Percentiles rank a stretch among this genome's conserved stretches.
phyloP scores from a whole-genome alignment of 345 rosid species.

The Corymbia maculata region DNA sequence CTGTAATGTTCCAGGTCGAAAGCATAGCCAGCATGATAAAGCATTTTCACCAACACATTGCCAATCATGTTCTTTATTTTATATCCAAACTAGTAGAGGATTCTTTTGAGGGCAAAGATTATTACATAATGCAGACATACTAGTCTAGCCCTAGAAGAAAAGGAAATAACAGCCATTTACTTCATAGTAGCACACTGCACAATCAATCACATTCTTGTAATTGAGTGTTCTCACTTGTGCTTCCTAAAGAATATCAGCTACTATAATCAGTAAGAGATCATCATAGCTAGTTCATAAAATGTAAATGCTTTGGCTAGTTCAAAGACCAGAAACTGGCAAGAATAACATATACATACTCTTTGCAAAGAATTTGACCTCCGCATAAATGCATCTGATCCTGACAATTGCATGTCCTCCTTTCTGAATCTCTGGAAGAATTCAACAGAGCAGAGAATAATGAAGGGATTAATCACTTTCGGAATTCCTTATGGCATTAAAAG shows the following conservation, averaged over 20 bases:
- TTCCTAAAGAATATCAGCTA: not conserved
- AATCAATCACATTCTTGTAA: not conserved
- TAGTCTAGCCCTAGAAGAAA: not conserved
- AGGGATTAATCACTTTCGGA: not conserved
- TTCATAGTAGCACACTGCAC: not conserved
- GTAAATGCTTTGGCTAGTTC: not conserved
- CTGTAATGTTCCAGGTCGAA: not conserved
- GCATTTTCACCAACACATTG: not conserved
- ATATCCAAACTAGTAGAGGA: not conserved
- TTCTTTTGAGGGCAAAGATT: not conserved
- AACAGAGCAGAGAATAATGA: not conserved
- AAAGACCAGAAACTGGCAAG: not conserved
- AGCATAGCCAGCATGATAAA: not conserved
- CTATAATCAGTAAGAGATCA: not conserved
- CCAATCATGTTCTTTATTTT: not conserved
- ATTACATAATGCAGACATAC: not conserved
- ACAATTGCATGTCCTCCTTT: slow-evolving; percentile 82
- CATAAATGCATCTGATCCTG: slow-evolving; percentile 78
- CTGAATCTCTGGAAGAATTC: slow-evolving; percentile 63
- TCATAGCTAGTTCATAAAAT: not conserved
- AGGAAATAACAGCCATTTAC: not conserved
- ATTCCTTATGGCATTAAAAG: not conserved
- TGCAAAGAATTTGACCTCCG: slow-evolving; percentile 76
- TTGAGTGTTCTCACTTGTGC: not conserved
- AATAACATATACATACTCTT: slow-evolving; percentile 37